phyloP scores from a whole-genome alignment of 1,139 yeast species.

The Saccharomyces hybrid region DNA sequence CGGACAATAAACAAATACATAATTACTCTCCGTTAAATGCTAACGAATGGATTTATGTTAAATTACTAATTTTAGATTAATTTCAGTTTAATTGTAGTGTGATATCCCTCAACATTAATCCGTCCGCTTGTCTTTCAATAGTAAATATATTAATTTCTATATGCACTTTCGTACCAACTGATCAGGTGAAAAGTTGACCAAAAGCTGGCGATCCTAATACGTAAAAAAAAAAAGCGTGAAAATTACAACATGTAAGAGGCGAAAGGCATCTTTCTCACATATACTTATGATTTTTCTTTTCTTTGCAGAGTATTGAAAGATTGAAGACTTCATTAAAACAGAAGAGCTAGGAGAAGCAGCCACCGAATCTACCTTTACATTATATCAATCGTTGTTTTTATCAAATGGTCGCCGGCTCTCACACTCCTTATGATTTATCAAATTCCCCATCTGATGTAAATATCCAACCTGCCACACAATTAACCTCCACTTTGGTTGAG shows the following conservation, averaged over 20 bases:
- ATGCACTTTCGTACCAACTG: neutral
- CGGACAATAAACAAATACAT: neutral
- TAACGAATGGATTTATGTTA: neutral
- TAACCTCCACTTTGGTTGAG: slow-evolving; percentile 1
- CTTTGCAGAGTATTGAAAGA: neutral
- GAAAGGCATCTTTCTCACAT: neutral
- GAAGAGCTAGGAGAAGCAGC: neutral
- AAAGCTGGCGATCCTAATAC: neutral
- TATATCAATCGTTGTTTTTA: neutral
- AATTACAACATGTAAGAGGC: neutral
- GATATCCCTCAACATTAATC: too few relatives aligned
- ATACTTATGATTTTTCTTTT: neutral
- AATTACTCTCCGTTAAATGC: neutral
- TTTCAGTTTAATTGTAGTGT: neutral
- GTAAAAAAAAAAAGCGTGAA: neutral
- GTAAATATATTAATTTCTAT: too few relatives aligned
- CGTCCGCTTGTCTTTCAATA: too few relatives aligned
- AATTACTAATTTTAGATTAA: neutral
- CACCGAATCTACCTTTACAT: neutral
- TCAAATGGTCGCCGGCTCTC: neutral
- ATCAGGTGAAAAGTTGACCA: neutral
- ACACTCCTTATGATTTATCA: neutral
- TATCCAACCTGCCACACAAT: neutral
- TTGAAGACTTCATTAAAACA: neutral
- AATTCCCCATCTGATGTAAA: neutral